phyloP scores from a whole-genome alignment of 495 filamentous ascomycete genomes.

The Talaromyces borbonicus region DNA sequence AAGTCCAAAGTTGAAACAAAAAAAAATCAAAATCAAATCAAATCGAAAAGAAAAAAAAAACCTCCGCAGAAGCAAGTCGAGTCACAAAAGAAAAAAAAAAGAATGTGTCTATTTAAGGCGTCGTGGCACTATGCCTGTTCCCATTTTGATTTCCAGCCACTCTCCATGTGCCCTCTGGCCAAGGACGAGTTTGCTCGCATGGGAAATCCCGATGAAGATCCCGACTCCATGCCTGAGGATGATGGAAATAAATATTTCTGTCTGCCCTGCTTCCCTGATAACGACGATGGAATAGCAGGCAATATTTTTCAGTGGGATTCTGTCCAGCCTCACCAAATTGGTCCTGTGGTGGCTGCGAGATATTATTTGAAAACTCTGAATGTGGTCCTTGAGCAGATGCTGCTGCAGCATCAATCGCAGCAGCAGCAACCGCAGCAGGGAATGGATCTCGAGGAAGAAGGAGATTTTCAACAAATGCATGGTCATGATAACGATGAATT shows the following conservation, averaged over 20 bases:
- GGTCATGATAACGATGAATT: no score
- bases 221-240: background rate
- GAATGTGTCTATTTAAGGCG: background rate
- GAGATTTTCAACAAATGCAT: no score
- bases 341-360: background rate
- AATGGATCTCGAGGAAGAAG: no score
- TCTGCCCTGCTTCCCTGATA: background rate
- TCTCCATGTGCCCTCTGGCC: background rate
- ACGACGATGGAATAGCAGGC: background rate
- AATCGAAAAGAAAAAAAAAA: no score
- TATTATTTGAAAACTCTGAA: no score
- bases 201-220: background rate
- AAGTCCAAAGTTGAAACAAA: no score
- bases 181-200: background rate
- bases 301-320: background rate
- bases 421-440: no score
- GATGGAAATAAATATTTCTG: background rate
- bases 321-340: background rate
- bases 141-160: background rate
- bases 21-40: no score
- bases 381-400: background rate
- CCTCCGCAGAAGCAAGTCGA: background rate
- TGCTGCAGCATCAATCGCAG: no score
- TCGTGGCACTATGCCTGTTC: background rate
- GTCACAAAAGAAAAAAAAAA: background rate